phyloP scores from a whole-genome alignment of 2,329 filamentous ascomycete genomes.

The Capronia coronata region DNA sequence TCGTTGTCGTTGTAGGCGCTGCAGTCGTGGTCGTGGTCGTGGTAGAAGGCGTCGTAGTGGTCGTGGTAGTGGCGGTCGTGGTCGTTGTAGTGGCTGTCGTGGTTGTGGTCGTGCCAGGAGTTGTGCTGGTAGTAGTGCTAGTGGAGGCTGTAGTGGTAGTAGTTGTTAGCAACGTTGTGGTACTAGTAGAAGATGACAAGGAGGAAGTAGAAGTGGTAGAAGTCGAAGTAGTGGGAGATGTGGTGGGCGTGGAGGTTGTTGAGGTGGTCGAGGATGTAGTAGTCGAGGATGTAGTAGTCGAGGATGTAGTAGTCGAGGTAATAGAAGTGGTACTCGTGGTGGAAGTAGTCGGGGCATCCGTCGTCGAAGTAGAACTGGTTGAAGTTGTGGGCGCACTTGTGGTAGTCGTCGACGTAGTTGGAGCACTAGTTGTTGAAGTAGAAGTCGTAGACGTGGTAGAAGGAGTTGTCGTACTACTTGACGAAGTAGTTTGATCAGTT shows the following conservation, averaged over 20 bases:
- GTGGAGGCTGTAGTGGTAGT: neutral
- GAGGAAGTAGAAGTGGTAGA: conserved; percentile 6
- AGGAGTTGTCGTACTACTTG: conserved; percentile 1
- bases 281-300: neutral
- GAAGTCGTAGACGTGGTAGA: neutral
- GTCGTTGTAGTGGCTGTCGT: conserved; percentile 1
- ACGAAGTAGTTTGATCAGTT: neutral
- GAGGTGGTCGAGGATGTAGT: conserved; percentile 1
- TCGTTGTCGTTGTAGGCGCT: conserved; percentile 7
- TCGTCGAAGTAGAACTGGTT: conserved; percentile 1
- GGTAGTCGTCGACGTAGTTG: neutral
- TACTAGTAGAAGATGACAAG: conserved; percentile 1
- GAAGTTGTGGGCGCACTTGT: neutral
- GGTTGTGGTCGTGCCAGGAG: neutral
- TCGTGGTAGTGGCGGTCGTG: conserved; percentile 2
- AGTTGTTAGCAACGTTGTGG: conserved; percentile 1
- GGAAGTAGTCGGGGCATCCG: neutral
- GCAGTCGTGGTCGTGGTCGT: conserved; percentile 1
- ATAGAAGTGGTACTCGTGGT: neutral
- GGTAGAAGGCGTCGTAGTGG: conserved; percentile 1
- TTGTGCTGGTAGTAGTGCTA: neutral
- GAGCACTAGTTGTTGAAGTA: neutral
- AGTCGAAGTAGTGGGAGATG: conserved; percentile 8
- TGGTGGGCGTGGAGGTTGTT: neutral
- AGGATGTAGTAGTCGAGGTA: neutral